phyloP scores from a whole-genome alignment of 2,329 filamentous ascomycete genomes.

The Pseudogymnoascus sp. region DNA sequence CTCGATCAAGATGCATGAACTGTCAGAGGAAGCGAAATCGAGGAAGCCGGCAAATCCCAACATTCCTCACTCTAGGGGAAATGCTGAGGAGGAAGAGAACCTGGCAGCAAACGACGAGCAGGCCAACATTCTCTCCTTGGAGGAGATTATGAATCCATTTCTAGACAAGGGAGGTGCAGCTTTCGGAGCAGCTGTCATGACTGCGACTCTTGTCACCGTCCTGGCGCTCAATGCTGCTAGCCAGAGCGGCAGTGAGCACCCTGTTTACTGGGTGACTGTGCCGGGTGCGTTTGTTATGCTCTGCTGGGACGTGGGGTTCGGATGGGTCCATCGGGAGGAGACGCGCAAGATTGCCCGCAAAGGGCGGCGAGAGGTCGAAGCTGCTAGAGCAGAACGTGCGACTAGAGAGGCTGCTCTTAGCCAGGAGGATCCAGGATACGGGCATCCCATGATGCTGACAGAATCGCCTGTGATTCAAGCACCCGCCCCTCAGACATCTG shows the following conservation, averaged over 20 bases:
- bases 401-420: slow-evolving; percentile 21
- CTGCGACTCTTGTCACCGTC: slow-evolving; percentile 55
- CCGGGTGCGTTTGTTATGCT: slow-evolving; percentile 63
- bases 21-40: slow-evolving; percentile 46
- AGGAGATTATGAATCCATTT: slow-evolving; percentile 69
- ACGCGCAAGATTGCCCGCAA: slow-evolving; percentile 53
- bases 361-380: slow-evolving; percentile 42
- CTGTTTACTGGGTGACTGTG: slow-evolving; percentile 60
- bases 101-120: slow-evolving; percentile 38
- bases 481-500: slow-evolving; percentile 13
- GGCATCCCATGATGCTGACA: neutral
- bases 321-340: slow-evolving; percentile 54
- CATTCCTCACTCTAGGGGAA: slow-evolving; percentile 55
- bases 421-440: slow-evolving; percentile 6
- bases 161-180: slow-evolving; percentile 57
- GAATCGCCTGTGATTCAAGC: neutral
- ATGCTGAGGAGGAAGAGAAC: slow-evolving; percentile 42
- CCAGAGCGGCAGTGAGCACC: slow-evolving; percentile 39
- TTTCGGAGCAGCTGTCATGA: slow-evolving; percentile 59
- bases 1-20: slow-evolving; percentile 59
- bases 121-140: slow-evolving; percentile 49
- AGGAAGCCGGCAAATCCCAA: slow-evolving; percentile 62
- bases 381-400: slow-evolving; percentile 32
- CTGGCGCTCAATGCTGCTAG: slow-evolving; percentile 57
- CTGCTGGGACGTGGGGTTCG: slow-evolving; percentile 55